Evolutionary conservation across 345 rosid genomes (phyloP).

Genomic region (Rhodamnia rubescens): DNA sequence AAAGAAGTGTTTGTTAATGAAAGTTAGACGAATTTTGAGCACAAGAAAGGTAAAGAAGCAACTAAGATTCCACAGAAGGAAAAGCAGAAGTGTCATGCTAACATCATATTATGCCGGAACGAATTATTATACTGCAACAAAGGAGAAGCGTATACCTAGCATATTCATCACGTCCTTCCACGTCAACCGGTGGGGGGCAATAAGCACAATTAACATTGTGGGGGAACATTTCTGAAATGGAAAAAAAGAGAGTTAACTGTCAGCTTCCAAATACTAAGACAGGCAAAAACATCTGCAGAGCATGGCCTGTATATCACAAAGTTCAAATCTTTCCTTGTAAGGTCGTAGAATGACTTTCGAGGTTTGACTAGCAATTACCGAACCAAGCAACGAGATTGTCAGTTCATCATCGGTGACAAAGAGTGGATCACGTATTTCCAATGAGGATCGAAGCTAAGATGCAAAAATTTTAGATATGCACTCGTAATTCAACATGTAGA

Average conservation of each 20-base stretch:
- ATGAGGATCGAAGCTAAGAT: neutral
- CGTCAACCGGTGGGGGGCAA: slow-evolving; percentile 90
- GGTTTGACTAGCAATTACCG: neutral
- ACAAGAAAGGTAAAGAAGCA: neutral
- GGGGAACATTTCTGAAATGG: slow-evolving; percentile 52
- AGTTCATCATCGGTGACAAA: neutral
- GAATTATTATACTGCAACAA: neutral
- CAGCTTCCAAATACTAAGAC: neutral
- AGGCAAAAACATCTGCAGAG: neutral
- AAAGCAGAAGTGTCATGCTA: neutral
- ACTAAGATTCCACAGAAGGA: neutral
- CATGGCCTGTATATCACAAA: neutral
- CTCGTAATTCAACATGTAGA: neutral
- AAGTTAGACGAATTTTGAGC: neutral
- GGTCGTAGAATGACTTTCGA: neutral
- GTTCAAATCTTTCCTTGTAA: neutral
- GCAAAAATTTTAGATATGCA: neutral
- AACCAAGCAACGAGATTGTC: neutral
- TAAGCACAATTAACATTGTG: slow-evolving; percentile 61
- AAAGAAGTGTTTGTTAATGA: neutral
- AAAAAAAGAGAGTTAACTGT: neutral
- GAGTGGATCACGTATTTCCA: neutral
- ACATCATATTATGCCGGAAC: neutral
- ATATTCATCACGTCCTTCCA: slow-evolving; percentile 42
- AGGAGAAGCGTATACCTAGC: slow-evolving; percentile 29